These are phyloP conservation scores for Pseudodiploospora longispora DNA, from an alignment of 2,329 filamentous ascomycete genomes.

Conservation along the genomic window DNA sequence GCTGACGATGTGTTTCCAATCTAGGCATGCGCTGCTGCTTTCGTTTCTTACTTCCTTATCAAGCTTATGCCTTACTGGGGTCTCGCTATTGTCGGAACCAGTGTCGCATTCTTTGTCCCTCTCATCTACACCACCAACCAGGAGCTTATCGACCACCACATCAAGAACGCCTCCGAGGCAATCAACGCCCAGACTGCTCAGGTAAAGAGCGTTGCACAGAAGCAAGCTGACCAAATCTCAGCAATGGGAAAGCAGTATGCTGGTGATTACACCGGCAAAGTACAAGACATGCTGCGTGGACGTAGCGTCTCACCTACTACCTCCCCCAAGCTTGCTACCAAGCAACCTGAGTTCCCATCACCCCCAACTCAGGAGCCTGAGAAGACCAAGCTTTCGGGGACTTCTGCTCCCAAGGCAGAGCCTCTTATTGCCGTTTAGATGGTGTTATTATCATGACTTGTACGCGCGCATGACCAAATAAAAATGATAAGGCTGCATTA, in stretches of 20 bases:
- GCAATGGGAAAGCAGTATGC: constrained; percentile 60
- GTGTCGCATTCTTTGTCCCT: constrained; percentile 52
- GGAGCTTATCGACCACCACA: constrained; percentile 58
- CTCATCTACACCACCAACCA: constrained; percentile 60
- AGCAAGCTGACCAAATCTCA: constrained; percentile 56
- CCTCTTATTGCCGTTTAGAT: constrained; percentile 22
- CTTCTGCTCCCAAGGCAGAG: constrained; percentile 20
- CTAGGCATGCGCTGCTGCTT: constrained; percentile 51
- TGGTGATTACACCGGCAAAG: constrained; percentile 60
- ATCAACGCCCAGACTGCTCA: constrained; percentile 56
- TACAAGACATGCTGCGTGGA: constrained; percentile 53
- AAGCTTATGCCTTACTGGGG: constrained; percentile 66
- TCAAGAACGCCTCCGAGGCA: constrained; percentile 49
- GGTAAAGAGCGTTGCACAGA: constrained; percentile 51
- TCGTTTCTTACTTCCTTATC: constrained; percentile 59
- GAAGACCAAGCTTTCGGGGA: constrained; percentile 15
- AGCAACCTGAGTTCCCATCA: constrained; percentile 25
- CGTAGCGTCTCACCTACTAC: constrained; percentile 35
- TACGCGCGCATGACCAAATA: constrained; percentile 19
- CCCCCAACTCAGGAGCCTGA: constrained; percentile 30
- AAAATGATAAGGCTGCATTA: constrained; percentile 18
- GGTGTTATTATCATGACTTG: constrained; percentile 13
- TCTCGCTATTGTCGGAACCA: constrained; percentile 52
- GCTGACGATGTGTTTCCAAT: neutral
- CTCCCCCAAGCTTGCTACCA: constrained; percentile 27